These are phyloP conservation scores for Protomyces arabidopsidicola DNA, from an alignment of 1,139 yeast species.

Conservation along the genomic window DNA sequence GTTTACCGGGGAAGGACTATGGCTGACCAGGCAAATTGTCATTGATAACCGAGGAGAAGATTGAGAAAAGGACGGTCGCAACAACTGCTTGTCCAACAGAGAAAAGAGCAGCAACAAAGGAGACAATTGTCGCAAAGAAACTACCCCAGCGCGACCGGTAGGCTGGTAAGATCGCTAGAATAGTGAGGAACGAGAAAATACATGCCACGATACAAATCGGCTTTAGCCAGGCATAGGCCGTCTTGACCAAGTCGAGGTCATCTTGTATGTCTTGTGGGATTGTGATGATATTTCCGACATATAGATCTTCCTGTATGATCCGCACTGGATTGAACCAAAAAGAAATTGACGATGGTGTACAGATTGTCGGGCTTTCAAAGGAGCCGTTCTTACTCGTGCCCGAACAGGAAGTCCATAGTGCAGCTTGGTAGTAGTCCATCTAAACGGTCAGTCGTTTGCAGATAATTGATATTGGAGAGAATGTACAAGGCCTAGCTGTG, in stretches of 20 bases:
- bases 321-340: constrained; percentile 2
- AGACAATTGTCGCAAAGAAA: not conserved
- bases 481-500: not conserved
- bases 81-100: not conserved
- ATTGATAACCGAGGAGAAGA: not conserved
- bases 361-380: not conserved
- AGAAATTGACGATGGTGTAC: not conserved
- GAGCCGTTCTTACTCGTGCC: not conserved
- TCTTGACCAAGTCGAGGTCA: not conserved
- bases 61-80: not conserved
- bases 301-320: not conserved
- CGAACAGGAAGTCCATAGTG: not conserved
- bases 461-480: too few relatives aligned
- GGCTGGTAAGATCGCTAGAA: not conserved
- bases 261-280: not conserved
- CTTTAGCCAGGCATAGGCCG: not conserved
- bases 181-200: not conserved
- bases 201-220: not conserved
- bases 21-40: not conserved
- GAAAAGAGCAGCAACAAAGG: constrained; percentile 1
- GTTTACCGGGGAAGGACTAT: not conserved
- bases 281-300: not conserved
- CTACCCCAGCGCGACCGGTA: not conserved
- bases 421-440: constrained; percentile 1
- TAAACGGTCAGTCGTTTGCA: not conserved